Evolutionary conservation across 2,329 filamentous ascomycete genomes (phyloP).

Genomic region (Scedosporium aurantiacum): DNA sequence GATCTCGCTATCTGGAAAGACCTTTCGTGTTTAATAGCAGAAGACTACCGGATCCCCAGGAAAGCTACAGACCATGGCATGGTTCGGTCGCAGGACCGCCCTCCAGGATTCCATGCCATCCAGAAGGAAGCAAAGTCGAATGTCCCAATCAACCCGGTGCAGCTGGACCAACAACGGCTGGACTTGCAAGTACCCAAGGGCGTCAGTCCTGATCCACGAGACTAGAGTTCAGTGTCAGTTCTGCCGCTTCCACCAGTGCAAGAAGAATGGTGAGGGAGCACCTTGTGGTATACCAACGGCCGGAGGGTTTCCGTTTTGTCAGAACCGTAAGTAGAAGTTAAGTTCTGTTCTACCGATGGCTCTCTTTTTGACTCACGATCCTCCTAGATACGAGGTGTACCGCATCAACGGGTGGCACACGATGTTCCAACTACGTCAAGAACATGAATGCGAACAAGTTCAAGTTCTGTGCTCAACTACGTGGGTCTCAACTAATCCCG

Average conservation of each 20-base stretch:
- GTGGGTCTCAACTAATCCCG: constrained; percentile 9
- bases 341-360: neutral
- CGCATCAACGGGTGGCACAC: constrained; percentile 4
- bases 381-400: constrained; percentile 11
- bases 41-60: neutral
- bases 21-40: neutral
- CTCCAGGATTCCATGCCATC: neutral
- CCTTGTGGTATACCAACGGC: neutral
- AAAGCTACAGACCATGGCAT: neutral
- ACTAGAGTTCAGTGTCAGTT: neutral
- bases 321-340: neutral
- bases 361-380: neutral
- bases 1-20: too few species aligned
- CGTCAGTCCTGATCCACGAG: neutral
- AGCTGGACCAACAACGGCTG: constrained; percentile 2
- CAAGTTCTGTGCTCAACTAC: constrained; percentile 12
- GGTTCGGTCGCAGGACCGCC: neutral
- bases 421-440: constrained; percentile 13
- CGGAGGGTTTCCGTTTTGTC: neutral
- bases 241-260: constrained; percentile 1
- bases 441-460: constrained; percentile 13
- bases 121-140: neutral
- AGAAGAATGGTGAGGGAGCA: neutral
- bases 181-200: neutral
- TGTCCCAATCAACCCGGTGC: neutral